Evolutionary conservation across 2,329 filamentous ascomycete species (phyloP).

Genomic region (Penicillium olsonii): DNA sequence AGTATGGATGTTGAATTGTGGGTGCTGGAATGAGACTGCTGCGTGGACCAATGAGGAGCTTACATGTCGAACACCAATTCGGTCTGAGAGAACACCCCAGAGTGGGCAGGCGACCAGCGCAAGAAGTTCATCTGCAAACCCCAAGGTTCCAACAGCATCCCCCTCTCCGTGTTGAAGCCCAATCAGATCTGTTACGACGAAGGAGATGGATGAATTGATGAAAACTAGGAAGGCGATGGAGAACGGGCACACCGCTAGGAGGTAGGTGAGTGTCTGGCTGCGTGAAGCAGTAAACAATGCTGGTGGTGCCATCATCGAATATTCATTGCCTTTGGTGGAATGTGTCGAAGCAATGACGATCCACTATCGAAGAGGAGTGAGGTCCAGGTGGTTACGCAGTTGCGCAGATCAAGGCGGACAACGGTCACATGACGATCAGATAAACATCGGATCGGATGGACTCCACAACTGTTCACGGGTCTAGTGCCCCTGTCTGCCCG

Average conservation of each 20-base stretch:
- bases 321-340: slow-evolving; percentile 16
- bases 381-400: background rate
- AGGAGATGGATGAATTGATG: slow-evolving; percentile 64
- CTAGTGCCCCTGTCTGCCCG: background rate
- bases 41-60: slow-evolving; percentile 18
- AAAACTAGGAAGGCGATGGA: slow-evolving; percentile 68
- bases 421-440: slow-evolving; percentile 14
- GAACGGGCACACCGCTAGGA: slow-evolving; percentile 64
- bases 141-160: slow-evolving; percentile 59
- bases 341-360: background rate
- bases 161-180: slow-evolving; percentile 58
- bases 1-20: background rate
- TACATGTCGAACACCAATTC: slow-evolving; percentile 50
- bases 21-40: background rate
- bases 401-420: slow-evolving; percentile 3
- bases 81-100: slow-evolving; percentile 54
- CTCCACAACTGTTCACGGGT: background rate
- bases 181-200: slow-evolving; percentile 65
- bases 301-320: slow-evolving; percentile 30
- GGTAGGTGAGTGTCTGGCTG: slow-evolving; percentile 60
- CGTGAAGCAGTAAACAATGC: slow-evolving; percentile 58
- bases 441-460: slow-evolving; percentile 11
- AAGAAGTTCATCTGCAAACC: slow-evolving; percentile 53
- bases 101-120: slow-evolving; percentile 51
- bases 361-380: background rate